A percentile compares a stretch with the other conserved stretches of the same genome.
Evolutionary conservation across 2,329 filamentous ascomycete genomes (phyloP).

Genomic region (Celoporthe dispersa): DNA sequence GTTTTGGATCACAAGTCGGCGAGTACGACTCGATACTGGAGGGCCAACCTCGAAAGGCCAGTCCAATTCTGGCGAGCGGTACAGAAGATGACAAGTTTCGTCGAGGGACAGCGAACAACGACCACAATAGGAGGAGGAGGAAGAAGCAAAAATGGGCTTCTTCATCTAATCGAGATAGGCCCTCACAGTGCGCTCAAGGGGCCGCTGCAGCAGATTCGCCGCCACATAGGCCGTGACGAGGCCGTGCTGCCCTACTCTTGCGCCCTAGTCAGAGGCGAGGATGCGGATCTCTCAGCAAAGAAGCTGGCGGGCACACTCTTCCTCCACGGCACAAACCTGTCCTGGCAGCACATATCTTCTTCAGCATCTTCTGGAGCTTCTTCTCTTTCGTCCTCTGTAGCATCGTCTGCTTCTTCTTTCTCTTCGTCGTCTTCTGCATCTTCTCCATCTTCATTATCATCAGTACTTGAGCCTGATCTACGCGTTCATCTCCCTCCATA

Average conservation of each 20-base stretch:
- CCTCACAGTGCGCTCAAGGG: not conserved
- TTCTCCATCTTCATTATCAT: not conserved
- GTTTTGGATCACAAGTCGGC: not conserved
- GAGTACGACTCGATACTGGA: not conserved
- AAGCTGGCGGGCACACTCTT: slow-evolving; percentile 54
- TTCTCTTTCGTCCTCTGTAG: not conserved
- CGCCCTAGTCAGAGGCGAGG: not conserved
- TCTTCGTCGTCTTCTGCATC: not conserved
- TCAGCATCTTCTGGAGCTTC: not conserved
- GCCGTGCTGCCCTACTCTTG: not conserved
- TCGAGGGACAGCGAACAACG: not conserved
- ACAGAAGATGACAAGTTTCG: not conserved
- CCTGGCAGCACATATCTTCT: not conserved
- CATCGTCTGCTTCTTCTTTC: not conserved
- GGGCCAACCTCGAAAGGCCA: not conserved
- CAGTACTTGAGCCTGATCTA: not conserved
- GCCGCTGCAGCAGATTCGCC: not conserved
- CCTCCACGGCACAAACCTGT: not conserved
- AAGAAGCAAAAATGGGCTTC: not conserved
- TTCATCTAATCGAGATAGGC: not conserved
- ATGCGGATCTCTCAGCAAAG: slow-evolving; percentile 28
- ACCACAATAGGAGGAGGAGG: not conserved
- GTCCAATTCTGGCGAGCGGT: not conserved
- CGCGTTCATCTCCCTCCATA: not conserved
- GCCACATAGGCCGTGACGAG: not conserved